These are phyloP conservation scores for Cyberlindnera misumaiensis DNA, from an alignment of 805 yeast species.

Conservation along the genomic window DNA sequence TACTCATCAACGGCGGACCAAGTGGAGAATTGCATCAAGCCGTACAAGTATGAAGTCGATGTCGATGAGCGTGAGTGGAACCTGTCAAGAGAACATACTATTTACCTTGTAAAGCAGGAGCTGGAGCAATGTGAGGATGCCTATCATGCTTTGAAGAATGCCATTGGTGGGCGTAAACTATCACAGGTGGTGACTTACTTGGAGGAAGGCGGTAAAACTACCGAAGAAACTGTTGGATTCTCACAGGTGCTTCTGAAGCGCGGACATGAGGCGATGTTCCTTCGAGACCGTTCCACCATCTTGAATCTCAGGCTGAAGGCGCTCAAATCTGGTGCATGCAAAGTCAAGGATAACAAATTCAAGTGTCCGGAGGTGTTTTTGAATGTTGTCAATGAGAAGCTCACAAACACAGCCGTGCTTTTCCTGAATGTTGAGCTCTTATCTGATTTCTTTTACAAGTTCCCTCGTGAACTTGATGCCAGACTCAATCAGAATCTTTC, in stretches of 20 bases:
- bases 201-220: conserved; percentile 28
- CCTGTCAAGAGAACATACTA: conserved; percentile 71
- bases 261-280: conserved; percentile 80
- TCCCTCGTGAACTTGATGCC: conserved; percentile 87
- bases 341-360: conserved; percentile 70
- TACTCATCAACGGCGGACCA: conserved; percentile 94
- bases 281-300: conserved; percentile 65
- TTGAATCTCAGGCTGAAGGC: conserved; percentile 71
- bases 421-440: conserved; percentile 89
- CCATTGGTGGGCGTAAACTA: conserved; percentile 79
- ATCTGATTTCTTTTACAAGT: conserved; percentile 92
- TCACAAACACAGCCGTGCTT: conserved; percentile 87
- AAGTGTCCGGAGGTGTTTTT: conserved; percentile 92
- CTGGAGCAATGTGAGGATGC: conserved; percentile 71
- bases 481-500: conserved; percentile 58
- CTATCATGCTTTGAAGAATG: conserved; percentile 49
- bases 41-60: conserved; percentile 95
- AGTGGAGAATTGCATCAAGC: conserved; percentile 96
- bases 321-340: conserved; percentile 70
- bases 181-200: conserved; percentile 75
- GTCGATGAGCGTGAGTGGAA: conserved; percentile 94
- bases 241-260: conserved; percentile 64
- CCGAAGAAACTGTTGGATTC: conserved; percentile 78
- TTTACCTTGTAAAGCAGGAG: conserved; percentile 72
- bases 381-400: conserved; percentile 86